These are phyloP conservation scores for Achaetomiella virescens DNA, from an alignment of 495 filamentous ascomycete genomes.

Conservation along the genomic window DNA sequence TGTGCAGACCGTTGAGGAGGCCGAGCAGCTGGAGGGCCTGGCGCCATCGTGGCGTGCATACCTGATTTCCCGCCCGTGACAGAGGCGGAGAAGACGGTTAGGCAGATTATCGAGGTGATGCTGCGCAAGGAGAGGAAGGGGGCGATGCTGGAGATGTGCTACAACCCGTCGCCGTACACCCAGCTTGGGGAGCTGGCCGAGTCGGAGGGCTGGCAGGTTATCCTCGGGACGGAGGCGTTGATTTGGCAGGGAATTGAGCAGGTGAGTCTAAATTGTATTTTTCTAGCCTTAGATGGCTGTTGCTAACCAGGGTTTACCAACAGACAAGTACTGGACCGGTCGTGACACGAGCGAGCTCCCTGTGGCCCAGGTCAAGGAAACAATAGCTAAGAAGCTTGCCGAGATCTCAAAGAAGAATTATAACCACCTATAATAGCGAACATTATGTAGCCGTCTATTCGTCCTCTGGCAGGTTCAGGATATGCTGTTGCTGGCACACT, in stretches of 20 bases:
- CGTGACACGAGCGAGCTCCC: constrained; percentile 48
- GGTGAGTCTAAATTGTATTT: constrained; percentile 14
- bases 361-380: constrained; percentile 46
- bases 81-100: constrained; percentile 49
- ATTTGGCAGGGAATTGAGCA: constrained; percentile 74
- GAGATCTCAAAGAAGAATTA: constrained; percentile 16
- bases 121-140: constrained; percentile 50
- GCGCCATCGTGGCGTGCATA: constrained; percentile 59
- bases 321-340: constrained; percentile 55
- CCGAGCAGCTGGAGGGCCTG: constrained; percentile 51
- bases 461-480: no score
- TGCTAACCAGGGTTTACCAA: neutral
- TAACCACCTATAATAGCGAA: no score
- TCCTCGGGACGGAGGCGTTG: constrained; percentile 63
- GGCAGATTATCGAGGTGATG: constrained; percentile 52
- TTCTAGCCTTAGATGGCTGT: neutral
- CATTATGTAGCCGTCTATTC: no score
- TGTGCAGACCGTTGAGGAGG: constrained; percentile 51
- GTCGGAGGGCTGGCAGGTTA: constrained; percentile 59
- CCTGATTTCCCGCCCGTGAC: constrained; percentile 63
- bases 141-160: constrained; percentile 73
- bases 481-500: no score
- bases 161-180: constrained; percentile 64
- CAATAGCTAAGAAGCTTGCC: constrained; percentile 38
- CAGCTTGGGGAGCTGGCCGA: constrained; percentile 52